These are phyloP conservation scores for Rhodotorula glutinis DNA, from an alignment of 1,284 basidiomycete genomes.

Conservation along the genomic window DNA sequence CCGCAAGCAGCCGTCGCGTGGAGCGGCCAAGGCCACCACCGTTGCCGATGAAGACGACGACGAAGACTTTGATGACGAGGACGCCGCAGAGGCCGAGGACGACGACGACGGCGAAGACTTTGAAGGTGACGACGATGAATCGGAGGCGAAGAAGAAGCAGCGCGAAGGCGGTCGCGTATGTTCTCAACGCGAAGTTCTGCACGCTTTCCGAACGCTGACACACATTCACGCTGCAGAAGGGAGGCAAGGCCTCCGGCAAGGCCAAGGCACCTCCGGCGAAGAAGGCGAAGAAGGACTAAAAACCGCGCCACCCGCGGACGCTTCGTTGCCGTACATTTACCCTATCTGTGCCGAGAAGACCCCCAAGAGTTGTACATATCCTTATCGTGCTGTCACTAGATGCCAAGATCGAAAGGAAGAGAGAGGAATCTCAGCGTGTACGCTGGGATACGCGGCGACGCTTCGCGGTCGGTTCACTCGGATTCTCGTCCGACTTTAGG, in stretches of 20 bases:
- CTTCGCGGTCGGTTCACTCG: not conserved
- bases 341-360: not conserved
- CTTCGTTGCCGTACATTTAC: not conserved
- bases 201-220: too few species aligned
- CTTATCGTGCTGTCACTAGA: not conserved
- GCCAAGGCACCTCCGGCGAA: constrained; percentile 21
- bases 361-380: not conserved
- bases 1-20: constrained; percentile 15
- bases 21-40: not conserved
- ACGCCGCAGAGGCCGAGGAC: constrained; percentile 7
- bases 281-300: constrained; percentile 23
- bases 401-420: not conserved
- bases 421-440: not conserved
- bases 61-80: constrained; percentile 2
- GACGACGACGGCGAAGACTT: constrained; percentile 17
- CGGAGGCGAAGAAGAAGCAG: constrained; percentile 21
- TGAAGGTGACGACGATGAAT: constrained; percentile 18
- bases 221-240: constrained; percentile 5
- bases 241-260: constrained; percentile 18
- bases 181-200: not conserved
- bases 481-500: not conserved
- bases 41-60: constrained; percentile 3
- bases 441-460: not conserved
- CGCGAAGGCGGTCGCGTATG: constrained; percentile 15
- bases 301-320: too few species aligned